Evolutionary conservation across 495 filamentous ascomycete genomes (phyloP).

Genomic region (Pseudoneurospora amorphoporcata): DNA sequence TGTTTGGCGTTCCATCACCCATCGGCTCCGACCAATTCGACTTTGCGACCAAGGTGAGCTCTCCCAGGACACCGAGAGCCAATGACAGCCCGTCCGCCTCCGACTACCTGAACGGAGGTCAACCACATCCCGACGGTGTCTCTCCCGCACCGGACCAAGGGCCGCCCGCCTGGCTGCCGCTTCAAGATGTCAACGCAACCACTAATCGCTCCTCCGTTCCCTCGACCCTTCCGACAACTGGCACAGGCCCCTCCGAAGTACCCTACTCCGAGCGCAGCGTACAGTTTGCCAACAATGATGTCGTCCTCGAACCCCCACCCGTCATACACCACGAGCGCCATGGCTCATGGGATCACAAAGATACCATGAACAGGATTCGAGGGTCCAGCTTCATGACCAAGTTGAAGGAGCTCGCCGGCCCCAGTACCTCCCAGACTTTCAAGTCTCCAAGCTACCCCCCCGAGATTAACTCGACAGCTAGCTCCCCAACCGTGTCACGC

Average conservation of each 20-base stretch:
- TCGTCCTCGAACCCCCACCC: conserved; percentile 26
- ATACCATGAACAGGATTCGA: conserved; percentile 42
- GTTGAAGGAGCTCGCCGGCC: conserved; percentile 48
- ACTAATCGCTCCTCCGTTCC: not conserved
- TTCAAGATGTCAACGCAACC: conserved; percentile 5
- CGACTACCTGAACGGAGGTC: conserved; percentile 36
- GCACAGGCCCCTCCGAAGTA: conserved; percentile 8
- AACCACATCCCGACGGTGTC: conserved; percentile 20
- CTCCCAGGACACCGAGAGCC: conserved; percentile 9
- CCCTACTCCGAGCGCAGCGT: conserved; percentile 38
- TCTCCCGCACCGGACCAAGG: conserved; percentile 12
- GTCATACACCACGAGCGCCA: conserved; percentile 40
- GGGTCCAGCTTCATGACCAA: conserved; percentile 57
- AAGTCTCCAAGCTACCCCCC: conserved; percentile 22
- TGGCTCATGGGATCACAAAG: conserved; percentile 48
- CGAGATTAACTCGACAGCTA: conserved; percentile 26
- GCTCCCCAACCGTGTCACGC: conserved; percentile 38
- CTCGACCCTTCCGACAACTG: not conserved
- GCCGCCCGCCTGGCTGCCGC: not conserved
- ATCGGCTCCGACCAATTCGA: conserved; percentile 22
- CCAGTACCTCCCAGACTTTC: conserved; percentile 38
- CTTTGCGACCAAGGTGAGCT: conserved; percentile 17
- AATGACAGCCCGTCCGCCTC: conserved; percentile 5
- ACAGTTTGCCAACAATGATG: conserved; percentile 50
- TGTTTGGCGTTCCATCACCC: conserved; percentile 8